Evolutionary conservation across 169 alveolate genomes (phyloP).

Genomic region (Eimeria necatrix): DNA sequence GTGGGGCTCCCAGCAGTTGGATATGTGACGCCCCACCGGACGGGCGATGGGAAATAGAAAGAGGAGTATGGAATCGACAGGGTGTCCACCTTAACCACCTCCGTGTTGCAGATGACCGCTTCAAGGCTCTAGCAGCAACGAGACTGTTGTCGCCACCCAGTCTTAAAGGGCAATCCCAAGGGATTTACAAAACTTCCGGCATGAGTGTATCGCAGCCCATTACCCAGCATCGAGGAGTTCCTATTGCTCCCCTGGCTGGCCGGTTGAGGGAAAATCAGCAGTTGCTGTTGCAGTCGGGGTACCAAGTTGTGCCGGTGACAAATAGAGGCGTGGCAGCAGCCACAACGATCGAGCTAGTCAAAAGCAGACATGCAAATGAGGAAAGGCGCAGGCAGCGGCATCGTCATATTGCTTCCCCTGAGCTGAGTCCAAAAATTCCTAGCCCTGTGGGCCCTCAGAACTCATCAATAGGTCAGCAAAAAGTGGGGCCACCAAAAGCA

Average conservation of each 20-base stretch:
- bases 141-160: slow-evolving; percentile 37
- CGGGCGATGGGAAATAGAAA: slow-evolving; percentile 71
- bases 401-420: slow-evolving; percentile 29
- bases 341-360: slow-evolving; percentile 55
- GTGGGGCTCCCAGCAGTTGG: slow-evolving; percentile 9
- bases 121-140: slow-evolving; percentile 38
- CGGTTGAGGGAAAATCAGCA: slow-evolving; percentile 37
- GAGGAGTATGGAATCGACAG: slow-evolving; percentile 65
- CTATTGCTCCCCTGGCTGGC: slow-evolving; percentile 61
- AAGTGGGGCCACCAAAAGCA: too few relatives aligned
- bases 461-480: background rate
- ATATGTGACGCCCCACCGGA: slow-evolving; percentile 41
- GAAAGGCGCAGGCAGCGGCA: slow-evolving; percentile 62
- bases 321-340: slow-evolving; percentile 76
- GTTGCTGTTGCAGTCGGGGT: slow-evolving; percentile 16
- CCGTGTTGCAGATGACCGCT: slow-evolving; percentile 29
- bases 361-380: slow-evolving; percentile 54
- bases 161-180: background rate
- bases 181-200: background rate
- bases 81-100: slow-evolving; percentile 61
- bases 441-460: background rate
- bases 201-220: background rate
- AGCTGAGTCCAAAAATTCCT: background rate
- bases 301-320: slow-evolving; percentile 62
- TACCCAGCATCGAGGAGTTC: slow-evolving; percentile 1